Base-by-base conservation (phyloP, 768 basidiomycete genomes). In the Russula dissimulans region DNA sequence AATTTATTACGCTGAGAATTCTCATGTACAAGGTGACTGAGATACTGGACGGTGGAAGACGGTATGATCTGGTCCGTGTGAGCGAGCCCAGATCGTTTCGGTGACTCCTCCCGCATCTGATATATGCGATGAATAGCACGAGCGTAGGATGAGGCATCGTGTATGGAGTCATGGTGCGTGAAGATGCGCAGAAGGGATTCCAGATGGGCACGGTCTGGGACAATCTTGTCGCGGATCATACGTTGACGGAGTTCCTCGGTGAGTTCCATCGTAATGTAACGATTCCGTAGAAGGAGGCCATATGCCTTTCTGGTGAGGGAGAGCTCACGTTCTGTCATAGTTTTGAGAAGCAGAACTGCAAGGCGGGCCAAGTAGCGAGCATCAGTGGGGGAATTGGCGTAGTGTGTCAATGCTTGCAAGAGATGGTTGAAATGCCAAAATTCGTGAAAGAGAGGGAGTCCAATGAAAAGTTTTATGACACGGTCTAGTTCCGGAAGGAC, bases 151-250 rank as follows among this genome's bases (percentile, higher is more conserved):
- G 71, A 62, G 1, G 78, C 76, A 9, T 78, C 68, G 49, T 77
- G 71, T 5, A 79, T 76, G 1, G 69, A 71, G 0, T 79, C 78
- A 22, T 77, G 58, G n/a, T 74, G 74, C 0, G 80, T 71, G 47
- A 78, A 81, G 17, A 81, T 68, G 12, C 77, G 76, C 2, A 83
- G 73, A 54, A 78, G 78, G 0, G 75, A 70, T 55, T 83, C 80
- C 3, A 82, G 73, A 48, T 83, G 79, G 5, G 67, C 65, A 2
- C 71, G 71, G 0, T 71, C 72, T 4, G 79, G 80, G 0, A 75
- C 70, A 38, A 74, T 58, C 3, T 73, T 73, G 46, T 79, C 73
- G 22, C 69, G 71, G 0, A 70, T 66, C 77, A 79, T 79, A 22
- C 74, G 73, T 22, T 70, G 65, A 12, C 71, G 77, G 18, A 86